These are phyloP conservation scores for Naganishia cerealis DNA, from an alignment of 1,284 basidiomycete genomes.

Conservation along the genomic window DNA sequence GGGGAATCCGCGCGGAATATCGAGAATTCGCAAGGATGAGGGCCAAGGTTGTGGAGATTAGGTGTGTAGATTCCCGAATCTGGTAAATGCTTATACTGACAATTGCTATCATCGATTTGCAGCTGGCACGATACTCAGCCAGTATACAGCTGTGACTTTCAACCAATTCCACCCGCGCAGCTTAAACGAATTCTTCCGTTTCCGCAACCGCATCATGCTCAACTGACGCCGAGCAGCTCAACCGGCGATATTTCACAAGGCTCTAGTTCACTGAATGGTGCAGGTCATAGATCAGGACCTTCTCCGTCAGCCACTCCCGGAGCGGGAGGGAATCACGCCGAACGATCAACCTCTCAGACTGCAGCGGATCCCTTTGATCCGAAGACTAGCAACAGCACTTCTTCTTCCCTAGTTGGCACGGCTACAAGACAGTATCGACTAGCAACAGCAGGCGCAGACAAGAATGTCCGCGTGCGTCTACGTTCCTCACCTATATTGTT, in stretches of 20 bases:
- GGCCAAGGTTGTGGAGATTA: slow-evolving; percentile 53
- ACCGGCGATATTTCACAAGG: slow-evolving; percentile 15
- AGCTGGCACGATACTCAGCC: slow-evolving; percentile 87
- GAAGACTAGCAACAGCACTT: slow-evolving; percentile 33
- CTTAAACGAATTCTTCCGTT: slow-evolving; percentile 55
- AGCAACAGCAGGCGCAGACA: slow-evolving; percentile 94
- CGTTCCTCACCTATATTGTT: slow-evolving; percentile 50
- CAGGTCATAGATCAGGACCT: slow-evolving; percentile 67
- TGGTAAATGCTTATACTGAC: neutral
- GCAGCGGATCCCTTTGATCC: neutral
- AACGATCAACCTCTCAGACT: slow-evolving; percentile 39
- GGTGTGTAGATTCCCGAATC: slow-evolving; percentile 41
- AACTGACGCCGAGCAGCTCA: slow-evolving; percentile 15
- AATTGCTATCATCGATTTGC: neutral
- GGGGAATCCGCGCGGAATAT: neutral
- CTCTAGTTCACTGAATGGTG: neutral
- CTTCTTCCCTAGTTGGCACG: slow-evolving; percentile 34
- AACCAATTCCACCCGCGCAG: slow-evolving; percentile 61
- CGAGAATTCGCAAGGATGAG: slow-evolving; percentile 42
- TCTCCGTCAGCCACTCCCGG: slow-evolving; percentile 57
- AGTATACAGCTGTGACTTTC: slow-evolving; percentile 91
- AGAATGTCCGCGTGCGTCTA: slow-evolving; percentile 90
- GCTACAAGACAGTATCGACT: slow-evolving; percentile 70
- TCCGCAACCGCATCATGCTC: slow-evolving; percentile 32
- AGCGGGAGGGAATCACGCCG: neutral